These are phyloP conservation scores for Magnaporthales sp. DNA, from an alignment of 2,329 filamentous ascomycete species.

Conservation along the genomic window DNA sequence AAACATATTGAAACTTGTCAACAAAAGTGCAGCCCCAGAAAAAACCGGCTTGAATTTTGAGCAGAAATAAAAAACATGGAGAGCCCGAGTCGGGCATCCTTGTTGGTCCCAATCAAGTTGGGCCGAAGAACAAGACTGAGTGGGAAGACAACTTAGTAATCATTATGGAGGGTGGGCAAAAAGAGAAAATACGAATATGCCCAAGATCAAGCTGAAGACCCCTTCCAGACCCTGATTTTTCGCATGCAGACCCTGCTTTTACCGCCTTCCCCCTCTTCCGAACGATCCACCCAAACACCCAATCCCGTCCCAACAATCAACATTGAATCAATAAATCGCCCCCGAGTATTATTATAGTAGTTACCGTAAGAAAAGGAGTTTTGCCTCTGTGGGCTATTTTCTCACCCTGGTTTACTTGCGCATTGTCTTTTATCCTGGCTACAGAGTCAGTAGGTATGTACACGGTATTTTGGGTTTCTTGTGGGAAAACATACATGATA, in stretches of 20 bases:
- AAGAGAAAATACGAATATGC: neutral
- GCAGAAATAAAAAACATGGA: neutral
- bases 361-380: neutral
- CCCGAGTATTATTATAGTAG: neutral
- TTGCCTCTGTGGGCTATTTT: neutral
- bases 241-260: neutral
- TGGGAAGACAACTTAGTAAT: neutral
- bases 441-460: neutral
- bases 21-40: neutral
- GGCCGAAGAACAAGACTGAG: neutral
- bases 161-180: neutral
- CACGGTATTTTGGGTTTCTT: neutral
- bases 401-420: neutral
- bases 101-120: neutral
- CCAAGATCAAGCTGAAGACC: neutral
- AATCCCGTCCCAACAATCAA: neutral
- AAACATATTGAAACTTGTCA: neutral
- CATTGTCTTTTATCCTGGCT: too few relatives aligned
- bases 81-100: neutral
- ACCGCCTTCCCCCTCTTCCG: neutral
- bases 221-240: constrained; percentile 1
- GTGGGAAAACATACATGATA: neutral
- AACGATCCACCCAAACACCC: neutral
- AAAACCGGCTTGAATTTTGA: neutral
- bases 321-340: neutral